Percentiles rank a stretch among this genome's conserved stretches.
phyloP scores from a whole-genome alignment of 192 early-diverging fungal species.

The Neocallimastix lanati region DNA sequence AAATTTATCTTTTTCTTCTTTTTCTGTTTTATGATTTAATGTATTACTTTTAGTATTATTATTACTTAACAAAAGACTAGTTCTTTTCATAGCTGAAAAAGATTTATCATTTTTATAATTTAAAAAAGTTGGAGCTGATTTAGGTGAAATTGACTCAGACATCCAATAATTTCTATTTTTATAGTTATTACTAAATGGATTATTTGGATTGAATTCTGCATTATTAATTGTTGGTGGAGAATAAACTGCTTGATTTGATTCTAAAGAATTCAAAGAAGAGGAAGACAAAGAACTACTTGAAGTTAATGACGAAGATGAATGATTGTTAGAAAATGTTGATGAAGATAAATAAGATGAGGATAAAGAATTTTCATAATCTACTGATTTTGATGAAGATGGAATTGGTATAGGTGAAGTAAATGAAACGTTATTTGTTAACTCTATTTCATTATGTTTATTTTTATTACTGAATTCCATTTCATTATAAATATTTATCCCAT shows the following conservation, averaged over 20 bases:
- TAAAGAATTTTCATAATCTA: not conserved
- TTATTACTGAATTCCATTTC: not conserved
- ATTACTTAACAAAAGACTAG: not conserved
- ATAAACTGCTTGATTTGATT: not conserved
- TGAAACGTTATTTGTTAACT: not conserved
- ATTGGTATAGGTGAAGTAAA: not conserved
- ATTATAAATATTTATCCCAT: not conserved
- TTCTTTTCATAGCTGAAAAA: not conserved
- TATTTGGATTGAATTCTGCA: not conserved
- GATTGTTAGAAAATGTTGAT: not conserved
- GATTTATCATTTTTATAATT: not conserved
- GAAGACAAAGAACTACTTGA: not conserved
- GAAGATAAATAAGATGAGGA: not conserved
- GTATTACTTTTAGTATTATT: not conserved
- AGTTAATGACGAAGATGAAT: not conserved
- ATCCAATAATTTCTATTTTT: not conserved
- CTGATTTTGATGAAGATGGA: not conserved
- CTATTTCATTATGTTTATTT: too few relatives aligned
- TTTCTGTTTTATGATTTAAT: too few relatives aligned
- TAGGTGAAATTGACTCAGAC: not conserved
- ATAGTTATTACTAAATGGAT: not conserved
- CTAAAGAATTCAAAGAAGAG: not conserved
- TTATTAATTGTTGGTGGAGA: not conserved
- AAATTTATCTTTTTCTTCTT: too few relatives aligned
- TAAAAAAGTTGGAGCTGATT: not conserved